These are phyloP conservation scores for Lactarius pseudohatsudake DNA, from an alignment of 768 basidiomycete species.

Conservation along the genomic window DNA sequence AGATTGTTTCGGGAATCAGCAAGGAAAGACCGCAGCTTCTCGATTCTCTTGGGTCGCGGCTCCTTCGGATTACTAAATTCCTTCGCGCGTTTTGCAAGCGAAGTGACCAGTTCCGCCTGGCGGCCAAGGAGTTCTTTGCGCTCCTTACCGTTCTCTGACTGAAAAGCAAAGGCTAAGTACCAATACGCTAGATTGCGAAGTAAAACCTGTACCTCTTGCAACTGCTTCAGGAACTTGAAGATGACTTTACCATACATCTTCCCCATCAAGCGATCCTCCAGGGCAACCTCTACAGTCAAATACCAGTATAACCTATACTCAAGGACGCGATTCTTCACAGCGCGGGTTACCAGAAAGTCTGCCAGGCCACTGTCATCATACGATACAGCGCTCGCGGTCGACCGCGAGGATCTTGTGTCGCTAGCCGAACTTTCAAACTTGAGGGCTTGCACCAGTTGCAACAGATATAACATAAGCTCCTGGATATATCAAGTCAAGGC, in stretches of 20 bases:
- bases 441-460: constrained; percentile 96
- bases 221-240: constrained; percentile 85
- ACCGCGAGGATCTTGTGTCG: constrained; percentile 74
- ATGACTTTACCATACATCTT: constrained; percentile 49
- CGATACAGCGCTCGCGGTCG: constrained; percentile 70
- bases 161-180: not conserved
- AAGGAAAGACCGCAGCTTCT: constrained; percentile 84
- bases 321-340: constrained; percentile 77
- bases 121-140: constrained; percentile 87
- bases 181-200: not conserved
- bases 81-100: constrained; percentile 79
- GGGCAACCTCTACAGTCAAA: constrained; percentile 91
- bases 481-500: constrained; percentile 36
- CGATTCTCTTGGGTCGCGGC: constrained; percentile 94
- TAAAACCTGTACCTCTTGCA: constrained; percentile 64
- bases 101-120: constrained; percentile 87
- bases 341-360: constrained; percentile 86
- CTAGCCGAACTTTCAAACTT: constrained; percentile 88
- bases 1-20: constrained; percentile 84
- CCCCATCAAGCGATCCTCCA: constrained; percentile 55
- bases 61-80: constrained; percentile 91
- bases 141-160: constrained; percentile 76
- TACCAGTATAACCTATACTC: constrained; percentile 98
- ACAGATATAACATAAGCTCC: constrained; percentile 89
- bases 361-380: constrained; percentile 92